Percentiles rank a stretch among this genome's conserved stretches.
phyloP scores from a whole-genome alignment of 2,329 filamentous ascomycete species.

The Aspergillus arachidicola region DNA sequence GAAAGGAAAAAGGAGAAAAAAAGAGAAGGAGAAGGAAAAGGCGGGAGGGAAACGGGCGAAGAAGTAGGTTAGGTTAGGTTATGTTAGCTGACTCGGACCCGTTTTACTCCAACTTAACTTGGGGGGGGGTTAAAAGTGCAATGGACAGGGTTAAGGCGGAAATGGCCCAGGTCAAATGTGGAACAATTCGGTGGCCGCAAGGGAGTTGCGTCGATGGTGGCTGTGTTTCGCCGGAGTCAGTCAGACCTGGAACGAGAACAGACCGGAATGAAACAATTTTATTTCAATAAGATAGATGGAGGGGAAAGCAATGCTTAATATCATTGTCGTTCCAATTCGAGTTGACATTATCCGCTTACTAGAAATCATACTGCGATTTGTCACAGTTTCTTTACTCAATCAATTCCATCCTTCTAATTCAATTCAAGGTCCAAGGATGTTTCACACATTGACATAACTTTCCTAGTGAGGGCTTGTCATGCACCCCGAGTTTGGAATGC shows the following conservation, averaged over 20 bases:
- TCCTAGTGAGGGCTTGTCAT: conserved; percentile 3
- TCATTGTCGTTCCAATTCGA: neutral
- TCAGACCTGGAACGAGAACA: neutral
- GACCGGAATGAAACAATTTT: neutral
- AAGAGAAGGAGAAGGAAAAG: conserved; percentile 17
- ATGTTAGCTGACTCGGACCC: conserved; percentile 6
- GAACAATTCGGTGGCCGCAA: conserved; percentile 19
- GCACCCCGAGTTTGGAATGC: conserved; percentile 7
- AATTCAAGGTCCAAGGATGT: neutral
- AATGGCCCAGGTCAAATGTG: conserved; percentile 5
- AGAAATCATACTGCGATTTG: neutral
- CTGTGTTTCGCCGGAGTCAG: neutral
- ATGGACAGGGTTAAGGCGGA: conserved; percentile 4
- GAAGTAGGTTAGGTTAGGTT: conserved; percentile 8
- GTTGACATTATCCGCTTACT: neutral
- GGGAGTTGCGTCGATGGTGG: conserved; percentile 7
- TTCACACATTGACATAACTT: neutral
- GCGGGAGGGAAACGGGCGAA: conserved; percentile 15
- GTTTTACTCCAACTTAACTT: conserved; percentile 5
- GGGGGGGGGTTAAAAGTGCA: conserved; percentile 10
- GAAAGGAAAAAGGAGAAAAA: conserved; percentile 12
- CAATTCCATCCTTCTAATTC: neutral
- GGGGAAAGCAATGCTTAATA: neutral
- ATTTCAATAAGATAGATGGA: neutral
- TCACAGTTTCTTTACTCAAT: neutral